Evolutionary conservation across 2,329 filamentous ascomycete genomes (phyloP), one percentile per base, ranked within the genome.

Genomic region (Leptographium radiaticola): DNA sequence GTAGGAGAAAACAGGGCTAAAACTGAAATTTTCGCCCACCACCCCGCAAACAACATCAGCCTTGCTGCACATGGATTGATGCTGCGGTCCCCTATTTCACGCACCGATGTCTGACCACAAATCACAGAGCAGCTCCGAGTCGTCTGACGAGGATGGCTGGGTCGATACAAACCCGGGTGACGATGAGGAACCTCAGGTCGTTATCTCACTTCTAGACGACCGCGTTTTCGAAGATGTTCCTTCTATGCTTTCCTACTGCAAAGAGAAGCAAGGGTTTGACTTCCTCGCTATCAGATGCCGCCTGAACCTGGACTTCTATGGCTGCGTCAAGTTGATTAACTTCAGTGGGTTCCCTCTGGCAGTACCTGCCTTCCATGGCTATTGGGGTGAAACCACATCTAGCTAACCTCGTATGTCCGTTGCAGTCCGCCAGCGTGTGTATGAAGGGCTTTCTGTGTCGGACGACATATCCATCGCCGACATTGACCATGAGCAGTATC

Each of bases 401-500:
- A 36, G 45, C 45, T 34, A 18, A 36, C 16, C 13, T 44, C n/a
- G 45, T 12, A 34, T 5, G 15, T 11, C 34, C 52, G 53, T 20
- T 42, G 9, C 51, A 76, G 73, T 81, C 53, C 75, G 78, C 56
- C 67, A 69, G 56, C 67, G 65, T 25, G 72, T 72, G 25, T 70
- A 71, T 52, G 70, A 75, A 40, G 70, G 71, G 44, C 61, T 66
- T 38, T 44, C 69, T 8, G 64, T 80, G 4, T 80, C 80, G 0
- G 73, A 77, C 55, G 69, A 84, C 45, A 81, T 87, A 55, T 74
- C 80, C 3, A 71, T 72, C 39, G 70, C 73, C 2, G 73, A 81
- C 31, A 82, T 96, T 58, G 75, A 81, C n/a, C 80, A 89, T 57
- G 91, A 97, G 59, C 76, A 78, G 59, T 94, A 83, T 64, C 74